These are phyloP conservation scores for Boletellus ananiceps DNA, from an alignment of 768 basidiomycete genomes.

Conservation along the genomic window DNA sequence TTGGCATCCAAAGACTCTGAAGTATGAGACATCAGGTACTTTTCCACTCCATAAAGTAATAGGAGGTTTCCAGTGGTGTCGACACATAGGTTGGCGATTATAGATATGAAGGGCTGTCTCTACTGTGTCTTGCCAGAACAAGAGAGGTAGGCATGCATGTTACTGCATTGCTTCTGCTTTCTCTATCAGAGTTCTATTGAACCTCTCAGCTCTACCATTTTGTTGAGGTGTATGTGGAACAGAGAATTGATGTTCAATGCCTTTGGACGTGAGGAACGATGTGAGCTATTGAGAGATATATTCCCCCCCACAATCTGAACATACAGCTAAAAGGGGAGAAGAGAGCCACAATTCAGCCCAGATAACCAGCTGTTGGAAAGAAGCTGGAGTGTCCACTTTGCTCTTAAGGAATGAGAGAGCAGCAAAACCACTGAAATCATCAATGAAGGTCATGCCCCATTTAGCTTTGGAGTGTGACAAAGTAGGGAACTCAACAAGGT, in stretches of 20 bases:
- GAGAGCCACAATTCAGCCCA: neutral
- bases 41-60: neutral
- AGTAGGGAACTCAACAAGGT: neutral
- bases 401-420: neutral
- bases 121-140: neutral
- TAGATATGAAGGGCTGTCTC: neutral
- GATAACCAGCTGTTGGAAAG: neutral
- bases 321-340: neutral
- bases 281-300: neutral
- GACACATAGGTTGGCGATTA: neutral
- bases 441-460: neutral
- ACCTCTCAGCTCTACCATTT: neutral
- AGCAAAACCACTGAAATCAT: neutral
- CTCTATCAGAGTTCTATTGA: neutral
- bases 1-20: neutral
- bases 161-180: neutral
- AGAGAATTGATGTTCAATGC: neutral
- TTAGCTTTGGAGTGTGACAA: neutral
- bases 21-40: neutral
- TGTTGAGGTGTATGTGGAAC: neutral
- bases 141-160: neutral
- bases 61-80: neutral
- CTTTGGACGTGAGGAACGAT: neutral
- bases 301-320: neutral
- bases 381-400: neutral